Percentiles rank a stretch among this genome's conserved stretches.
Evolutionary conservation across 2,329 filamentous ascomycete species (phyloP).

Genomic region (Neonectria neomacrospora): DNA sequence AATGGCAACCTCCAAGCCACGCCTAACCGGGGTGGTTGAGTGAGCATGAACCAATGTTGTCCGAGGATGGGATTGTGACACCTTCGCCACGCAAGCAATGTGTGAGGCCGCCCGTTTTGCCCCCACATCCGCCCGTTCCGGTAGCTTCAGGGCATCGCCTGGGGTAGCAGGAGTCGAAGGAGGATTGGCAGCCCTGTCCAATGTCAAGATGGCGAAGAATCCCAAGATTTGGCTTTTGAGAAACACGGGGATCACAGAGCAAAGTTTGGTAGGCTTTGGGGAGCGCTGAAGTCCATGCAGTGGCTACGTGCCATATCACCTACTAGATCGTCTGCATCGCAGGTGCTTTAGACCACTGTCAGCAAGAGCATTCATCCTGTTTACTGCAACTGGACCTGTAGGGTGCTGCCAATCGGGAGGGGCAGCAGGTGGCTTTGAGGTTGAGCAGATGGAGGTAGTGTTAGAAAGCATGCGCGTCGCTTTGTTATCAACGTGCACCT

Average conservation of each 20-base stretch:
- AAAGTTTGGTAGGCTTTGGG: background rate
- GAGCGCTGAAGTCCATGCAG: background rate
- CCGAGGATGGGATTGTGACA: constrained; percentile 23
- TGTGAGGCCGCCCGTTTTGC: constrained; percentile 37
- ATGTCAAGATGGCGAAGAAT: background rate
- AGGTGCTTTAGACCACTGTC: background rate
- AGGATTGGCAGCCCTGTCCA: constrained; percentile 3
- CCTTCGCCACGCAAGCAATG: constrained; percentile 37
- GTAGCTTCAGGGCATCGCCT: background rate
- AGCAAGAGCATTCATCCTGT: background rate
- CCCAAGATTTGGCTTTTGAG: constrained; percentile 2
- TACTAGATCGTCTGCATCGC: background rate
- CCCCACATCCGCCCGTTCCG: constrained; percentile 34
- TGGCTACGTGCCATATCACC: background rate
- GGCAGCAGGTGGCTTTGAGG: background rate
- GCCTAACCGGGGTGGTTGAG: constrained; percentile 4
- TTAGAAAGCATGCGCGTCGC: background rate
- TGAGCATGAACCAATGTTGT: constrained; percentile 12
- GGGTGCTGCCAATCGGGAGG: background rate
- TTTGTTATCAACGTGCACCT: background rate
- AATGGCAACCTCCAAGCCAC: constrained; percentile 5
- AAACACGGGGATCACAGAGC: background rate
- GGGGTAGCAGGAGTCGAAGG: background rate
- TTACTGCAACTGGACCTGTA: background rate
- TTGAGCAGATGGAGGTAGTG: background rate